phyloP scores from a whole-genome alignment of 176 grass and related monocot genomes.

The Rhipidocladum racemiflorum region DNA sequence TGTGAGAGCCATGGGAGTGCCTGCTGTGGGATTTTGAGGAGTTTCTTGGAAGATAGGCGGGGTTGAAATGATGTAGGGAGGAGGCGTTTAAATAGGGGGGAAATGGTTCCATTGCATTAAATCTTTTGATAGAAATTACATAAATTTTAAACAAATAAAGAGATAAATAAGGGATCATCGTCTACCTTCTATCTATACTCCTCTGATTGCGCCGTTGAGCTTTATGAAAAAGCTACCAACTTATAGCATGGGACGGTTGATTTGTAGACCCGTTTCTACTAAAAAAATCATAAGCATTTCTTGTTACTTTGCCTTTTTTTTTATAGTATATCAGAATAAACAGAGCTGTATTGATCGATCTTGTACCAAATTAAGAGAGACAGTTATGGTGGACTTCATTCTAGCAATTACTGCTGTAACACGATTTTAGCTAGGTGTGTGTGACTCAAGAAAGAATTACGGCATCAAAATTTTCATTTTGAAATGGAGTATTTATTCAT shows the following conservation, averaged over 20 bases:
- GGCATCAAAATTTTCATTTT: neutral
- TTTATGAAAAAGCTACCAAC: neutral
- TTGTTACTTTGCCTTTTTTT: neutral
- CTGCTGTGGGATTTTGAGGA: neutral
- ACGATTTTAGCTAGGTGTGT: neutral
- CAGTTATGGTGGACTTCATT: no score
- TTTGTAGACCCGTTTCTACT: neutral
- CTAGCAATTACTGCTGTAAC: neutral
- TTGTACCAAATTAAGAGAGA: no score
- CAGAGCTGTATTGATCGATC: neutral
- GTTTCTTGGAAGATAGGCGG: neutral
- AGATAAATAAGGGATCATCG: no score
- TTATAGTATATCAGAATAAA: no score
- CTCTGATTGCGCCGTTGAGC: neutral
- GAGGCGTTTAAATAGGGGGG: slow-evolving; percentile 17
- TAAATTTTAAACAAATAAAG: no score
- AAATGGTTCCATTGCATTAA: no score
- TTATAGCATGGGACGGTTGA: neutral
- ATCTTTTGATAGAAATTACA: no score
- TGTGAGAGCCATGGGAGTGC: slow-evolving; percentile 32
- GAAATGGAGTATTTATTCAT: neutral
- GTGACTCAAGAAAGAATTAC: neutral
- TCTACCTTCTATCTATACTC: no score
- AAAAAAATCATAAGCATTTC: neutral
- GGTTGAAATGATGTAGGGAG: neutral